Conservation (phyloP, 139 green algal species). For the Micractinium conductrix region DNA sequence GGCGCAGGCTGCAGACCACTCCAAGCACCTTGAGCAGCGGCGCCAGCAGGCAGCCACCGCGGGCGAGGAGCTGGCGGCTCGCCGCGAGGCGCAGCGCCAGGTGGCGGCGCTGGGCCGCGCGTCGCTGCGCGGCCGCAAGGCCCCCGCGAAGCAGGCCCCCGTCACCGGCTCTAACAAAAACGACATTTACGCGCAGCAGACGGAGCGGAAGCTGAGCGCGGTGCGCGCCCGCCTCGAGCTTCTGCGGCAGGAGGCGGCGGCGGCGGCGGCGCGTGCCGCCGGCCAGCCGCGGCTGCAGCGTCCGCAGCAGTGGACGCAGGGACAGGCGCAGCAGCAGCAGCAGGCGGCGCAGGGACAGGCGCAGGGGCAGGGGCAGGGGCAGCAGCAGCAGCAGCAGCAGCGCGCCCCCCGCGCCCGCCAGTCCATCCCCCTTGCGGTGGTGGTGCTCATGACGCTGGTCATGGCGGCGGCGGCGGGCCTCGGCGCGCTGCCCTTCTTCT, state of each 20-base stretch:
- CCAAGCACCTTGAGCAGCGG: neutral
- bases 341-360: neutral
- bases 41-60: neutral
- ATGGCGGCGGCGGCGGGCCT: slow-evolving; percentile 73
- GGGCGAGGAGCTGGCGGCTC: neutral
- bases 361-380: neutral
- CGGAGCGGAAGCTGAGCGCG: slow-evolving; percentile 4
- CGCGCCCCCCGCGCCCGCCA: neutral
- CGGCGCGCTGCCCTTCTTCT: slow-evolving; percentile 83
- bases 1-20: neutral
- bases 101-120: neutral
- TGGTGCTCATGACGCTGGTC: slow-evolving; percentile 61
- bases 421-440: slow-evolving; percentile 25
- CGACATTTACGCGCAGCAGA: slow-evolving; percentile 13
- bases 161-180: neutral
- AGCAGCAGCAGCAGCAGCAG: neutral
- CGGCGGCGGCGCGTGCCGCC: neutral
- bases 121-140: neutral
- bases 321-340: neutral
- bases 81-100: neutral
- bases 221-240: neutral
- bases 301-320: neutral
- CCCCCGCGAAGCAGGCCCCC: neutral
- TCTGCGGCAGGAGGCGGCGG: neutral
- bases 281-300: neutral